Evolutionary conservation across 2,329 filamentous ascomycete species (phyloP), one percentile per base, ranked within the genome.

Genomic region (Penicillium sp.): DNA sequence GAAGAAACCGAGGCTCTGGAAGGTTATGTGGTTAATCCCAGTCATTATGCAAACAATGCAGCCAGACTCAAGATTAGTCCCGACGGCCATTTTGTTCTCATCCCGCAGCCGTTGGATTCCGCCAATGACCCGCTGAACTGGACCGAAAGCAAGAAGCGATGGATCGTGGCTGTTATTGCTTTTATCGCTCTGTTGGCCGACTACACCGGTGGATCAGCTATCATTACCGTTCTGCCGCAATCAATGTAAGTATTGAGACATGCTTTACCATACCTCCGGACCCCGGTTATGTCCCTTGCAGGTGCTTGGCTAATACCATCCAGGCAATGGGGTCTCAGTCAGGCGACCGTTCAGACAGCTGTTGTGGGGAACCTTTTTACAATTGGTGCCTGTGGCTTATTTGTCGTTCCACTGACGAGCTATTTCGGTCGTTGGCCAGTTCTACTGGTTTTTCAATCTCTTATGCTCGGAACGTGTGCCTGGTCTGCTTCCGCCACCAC

Each of bases 111-210:
- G 0, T 80, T 77, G 53, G 77, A 77, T 37, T 78, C 83, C 51
- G 76, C 78, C 1, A 71, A 80, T 43, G 83, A 85, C 60, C 82
- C 83, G 0, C 68, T 85, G 42, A 85, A 85, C 65, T 85, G 83
- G 83, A 72, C 69, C 27, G 72, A 74, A 54, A 56, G 66, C 51
- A 80, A 78, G 72, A 86, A 85, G 65, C 77, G 80, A 55, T 42
- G 77, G 16, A 77, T 81, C 29, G 69, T 85, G 1, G 70, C 78
- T n/a, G 74, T 81, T n/a, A 70, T 84, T 3, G 75, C 78, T 13
- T 69, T 77, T 19, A 74, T 75, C 1, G 78, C 80, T 1, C 78
- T 82, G 50, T 68, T 82, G 35, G 78, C 78, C 2, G 81, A 84
- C 59, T 84, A 79, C 67, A 80, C 79, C 16, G 78, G 76, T 23